These are phyloP conservation scores for Calonectria naviculata DNA, from an alignment of 2,329 filamentous ascomycete genomes.

Conservation along the genomic window DNA sequence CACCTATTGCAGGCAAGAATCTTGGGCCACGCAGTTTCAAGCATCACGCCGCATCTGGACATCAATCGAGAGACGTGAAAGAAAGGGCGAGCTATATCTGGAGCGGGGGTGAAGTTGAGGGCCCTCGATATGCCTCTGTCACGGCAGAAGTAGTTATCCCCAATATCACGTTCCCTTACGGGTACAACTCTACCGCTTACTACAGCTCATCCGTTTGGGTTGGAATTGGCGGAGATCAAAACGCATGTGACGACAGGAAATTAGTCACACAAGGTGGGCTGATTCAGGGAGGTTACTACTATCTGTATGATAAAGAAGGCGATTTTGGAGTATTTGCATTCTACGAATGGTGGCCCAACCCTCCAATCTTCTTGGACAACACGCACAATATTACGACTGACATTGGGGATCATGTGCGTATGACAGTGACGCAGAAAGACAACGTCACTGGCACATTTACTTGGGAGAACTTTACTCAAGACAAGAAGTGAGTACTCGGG, in stretches of 20 bases:
- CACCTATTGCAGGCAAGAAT: not conserved
- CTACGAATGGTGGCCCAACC: conserved; percentile 20
- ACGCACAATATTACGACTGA: not conserved
- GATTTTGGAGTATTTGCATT: conserved; percentile 22
- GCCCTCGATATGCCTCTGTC: conserved; percentile 9
- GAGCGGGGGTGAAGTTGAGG: conserved; percentile 11
- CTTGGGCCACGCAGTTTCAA: not conserved
- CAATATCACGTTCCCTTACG: conserved; percentile 22
- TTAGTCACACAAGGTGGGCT: not conserved
- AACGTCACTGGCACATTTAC: conserved; percentile 13
- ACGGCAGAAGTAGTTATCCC: conserved; percentile 19
- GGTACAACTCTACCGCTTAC: conserved; percentile 15
- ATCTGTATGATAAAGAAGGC: conserved; percentile 9
- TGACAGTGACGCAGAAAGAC: conserved; percentile 15
- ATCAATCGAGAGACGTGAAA: not conserved
- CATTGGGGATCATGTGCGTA: conserved; percentile 21
- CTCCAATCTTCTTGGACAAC: conserved; percentile 9
- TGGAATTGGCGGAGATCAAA: conserved; percentile 14
- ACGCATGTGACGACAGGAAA: conserved; percentile 3
- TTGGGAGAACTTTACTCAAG: conserved; percentile 16
- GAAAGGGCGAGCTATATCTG: not conserved
- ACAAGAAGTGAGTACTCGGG: not conserved
- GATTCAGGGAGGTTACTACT: conserved; percentile 18
- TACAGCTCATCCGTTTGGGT: conserved; percentile 22
- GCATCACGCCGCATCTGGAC: not conserved